Percentiles rank a stretch among this genome's conserved stretches.
These are phyloP conservation scores for Tagetes erecta DNA, from an alignment of 129 eudicot genomes.

Conservation along the genomic window DNA sequence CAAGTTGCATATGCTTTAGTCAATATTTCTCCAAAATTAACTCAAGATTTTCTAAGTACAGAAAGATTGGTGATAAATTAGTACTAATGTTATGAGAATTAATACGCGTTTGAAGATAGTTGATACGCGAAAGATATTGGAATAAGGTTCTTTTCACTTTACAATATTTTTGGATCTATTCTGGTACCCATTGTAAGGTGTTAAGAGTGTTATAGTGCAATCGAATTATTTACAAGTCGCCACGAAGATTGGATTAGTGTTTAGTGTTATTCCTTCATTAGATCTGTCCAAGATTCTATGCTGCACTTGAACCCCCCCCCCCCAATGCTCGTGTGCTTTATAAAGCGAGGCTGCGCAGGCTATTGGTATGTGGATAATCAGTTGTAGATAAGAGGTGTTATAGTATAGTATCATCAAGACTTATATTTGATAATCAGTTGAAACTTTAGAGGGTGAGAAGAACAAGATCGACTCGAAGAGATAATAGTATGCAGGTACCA, in stretches of 20 bases:
- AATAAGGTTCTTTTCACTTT: slow-evolving; percentile 77
- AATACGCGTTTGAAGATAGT: slow-evolving; percentile 34
- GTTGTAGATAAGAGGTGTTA: slow-evolving; percentile 42
- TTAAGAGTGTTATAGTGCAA: slow-evolving; percentile 51
- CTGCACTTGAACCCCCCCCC: slow-evolving; percentile 41
- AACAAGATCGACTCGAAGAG: slow-evolving; percentile 32
- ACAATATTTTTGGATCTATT: slow-evolving; percentile 69
- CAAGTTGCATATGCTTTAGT: slow-evolving; percentile 68
- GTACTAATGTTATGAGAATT: slow-evolving; percentile 12
- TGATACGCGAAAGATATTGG: slow-evolving; percentile 57
- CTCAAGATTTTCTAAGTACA: slow-evolving; percentile 25
- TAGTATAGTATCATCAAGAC: slow-evolving; percentile 19
- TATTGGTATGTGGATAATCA: slow-evolving; percentile 37
- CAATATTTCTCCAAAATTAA: slow-evolving; percentile 48
- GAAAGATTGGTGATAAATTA: slow-evolving; percentile 22
- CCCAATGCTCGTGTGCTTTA: slow-evolving; percentile 46
- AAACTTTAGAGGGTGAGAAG: slow-evolving; percentile 24
- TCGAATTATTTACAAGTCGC: slow-evolving; percentile 48
- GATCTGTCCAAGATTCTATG: slow-evolving; percentile 68
- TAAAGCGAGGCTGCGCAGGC: slow-evolving; percentile 41
- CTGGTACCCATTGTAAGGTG: slow-evolving; percentile 79
- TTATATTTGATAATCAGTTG: slow-evolving; percentile 29
- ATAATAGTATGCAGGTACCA: slow-evolving; percentile 50
- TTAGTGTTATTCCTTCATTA: slow-evolving; percentile 32
- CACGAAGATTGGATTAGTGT: slow-evolving; percentile 36